Percentiles rank a stretch among this genome's conserved stretches.
These are phyloP conservation scores for Infundibulicybe gibba DNA, from an alignment of 768 basidiomycete species.

Conservation along the genomic window DNA sequence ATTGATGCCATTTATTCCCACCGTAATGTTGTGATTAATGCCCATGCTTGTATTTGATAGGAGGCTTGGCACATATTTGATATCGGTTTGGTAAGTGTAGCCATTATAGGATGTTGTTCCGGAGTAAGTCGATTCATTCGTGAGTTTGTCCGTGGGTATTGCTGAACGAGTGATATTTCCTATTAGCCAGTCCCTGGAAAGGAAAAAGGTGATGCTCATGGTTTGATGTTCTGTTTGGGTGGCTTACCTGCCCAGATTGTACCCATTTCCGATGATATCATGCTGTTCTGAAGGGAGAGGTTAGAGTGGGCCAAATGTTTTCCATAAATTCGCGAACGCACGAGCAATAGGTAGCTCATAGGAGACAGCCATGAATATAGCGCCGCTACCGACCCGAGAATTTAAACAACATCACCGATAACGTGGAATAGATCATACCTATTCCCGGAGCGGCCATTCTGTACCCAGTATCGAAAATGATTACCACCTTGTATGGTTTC, in stretches of 20 bases:
- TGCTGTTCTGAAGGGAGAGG: slow-evolving; percentile 42
- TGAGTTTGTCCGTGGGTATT: slow-evolving; percentile 45
- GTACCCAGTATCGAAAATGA: slow-evolving; percentile 88
- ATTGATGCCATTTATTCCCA: slow-evolving; percentile 46
- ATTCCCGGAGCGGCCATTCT: slow-evolving; percentile 61
- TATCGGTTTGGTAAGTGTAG: slow-evolving; percentile 72
- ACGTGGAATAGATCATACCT: slow-evolving; percentile 35
- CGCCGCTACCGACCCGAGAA: slow-evolving; percentile 41
- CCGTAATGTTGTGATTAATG: slow-evolving; percentile 64
- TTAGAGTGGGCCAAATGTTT: not conserved
- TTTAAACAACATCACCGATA: not conserved
- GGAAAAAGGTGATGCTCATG: not conserved
- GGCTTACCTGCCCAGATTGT: slow-evolving; percentile 70
- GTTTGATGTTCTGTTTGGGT: not conserved
- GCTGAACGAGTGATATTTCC: slow-evolving; percentile 68
- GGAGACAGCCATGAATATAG: slow-evolving; percentile 72
- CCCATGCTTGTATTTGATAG: slow-evolving; percentile 65
- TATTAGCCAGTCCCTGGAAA: slow-evolving; percentile 74
- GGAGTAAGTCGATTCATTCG: slow-evolving; percentile 56
- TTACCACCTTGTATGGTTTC: slow-evolving; percentile 86
- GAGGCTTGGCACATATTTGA: slow-evolving; percentile 66
- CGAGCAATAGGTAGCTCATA: slow-evolving; percentile 66
- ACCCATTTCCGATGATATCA: slow-evolving; percentile 75
- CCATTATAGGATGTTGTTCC: slow-evolving; percentile 61
- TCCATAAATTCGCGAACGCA: slow-evolving; percentile 20